phyloP scores from a whole-genome alignment of 352 stramenopile species.

The Globisporangium splendens region DNA sequence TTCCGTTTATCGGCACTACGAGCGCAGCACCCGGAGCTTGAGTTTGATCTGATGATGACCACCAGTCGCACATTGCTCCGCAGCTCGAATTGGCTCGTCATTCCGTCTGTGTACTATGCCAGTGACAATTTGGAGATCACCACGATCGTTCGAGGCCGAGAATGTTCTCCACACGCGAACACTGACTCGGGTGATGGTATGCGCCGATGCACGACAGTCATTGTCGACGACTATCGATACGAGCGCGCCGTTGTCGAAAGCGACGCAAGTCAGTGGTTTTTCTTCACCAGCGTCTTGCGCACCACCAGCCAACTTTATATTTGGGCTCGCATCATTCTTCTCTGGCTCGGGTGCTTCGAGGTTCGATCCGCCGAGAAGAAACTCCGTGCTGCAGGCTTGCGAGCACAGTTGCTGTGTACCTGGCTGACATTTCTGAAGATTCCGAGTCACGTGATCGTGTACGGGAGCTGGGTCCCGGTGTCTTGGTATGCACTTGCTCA shows the following conservation, averaged over 20 bases:
- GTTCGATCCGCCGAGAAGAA: slow-evolving; percentile 14
- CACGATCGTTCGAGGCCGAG: slow-evolving; percentile 22
- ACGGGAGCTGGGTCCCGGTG: slow-evolving; percentile 25
- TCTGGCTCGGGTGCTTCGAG: slow-evolving; percentile 19
- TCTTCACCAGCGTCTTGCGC: slow-evolving; percentile 22
- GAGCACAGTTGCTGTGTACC: background rate
- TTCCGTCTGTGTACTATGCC: background rate
- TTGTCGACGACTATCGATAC: slow-evolving; percentile 57
- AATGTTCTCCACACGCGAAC: slow-evolving; percentile 5
- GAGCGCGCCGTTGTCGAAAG: slow-evolving; percentile 35
- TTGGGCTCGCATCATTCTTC: slow-evolving; percentile 31
- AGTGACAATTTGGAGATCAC: slow-evolving; percentile 22
- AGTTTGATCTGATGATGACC: slow-evolving; percentile 20
- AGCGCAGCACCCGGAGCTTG: slow-evolving; percentile 18
- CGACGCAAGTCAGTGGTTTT: slow-evolving; percentile 29
- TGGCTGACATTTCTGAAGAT: slow-evolving; percentile 16
- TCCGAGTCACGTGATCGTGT: slow-evolving; percentile 24
- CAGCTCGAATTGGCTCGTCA: slow-evolving; percentile 15
- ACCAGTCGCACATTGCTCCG: slow-evolving; percentile 12
- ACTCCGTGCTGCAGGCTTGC: background rate
- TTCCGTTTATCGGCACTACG: slow-evolving; percentile 20
- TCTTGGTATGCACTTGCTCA: slow-evolving; percentile 24
- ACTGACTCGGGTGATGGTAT: background rate
- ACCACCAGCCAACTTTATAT: slow-evolving; percentile 31
- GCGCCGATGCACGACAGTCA: slow-evolving; percentile 1